phyloP scores from a whole-genome alignment of 257 asterid species.

The Solanum lycopersicoides region DNA sequence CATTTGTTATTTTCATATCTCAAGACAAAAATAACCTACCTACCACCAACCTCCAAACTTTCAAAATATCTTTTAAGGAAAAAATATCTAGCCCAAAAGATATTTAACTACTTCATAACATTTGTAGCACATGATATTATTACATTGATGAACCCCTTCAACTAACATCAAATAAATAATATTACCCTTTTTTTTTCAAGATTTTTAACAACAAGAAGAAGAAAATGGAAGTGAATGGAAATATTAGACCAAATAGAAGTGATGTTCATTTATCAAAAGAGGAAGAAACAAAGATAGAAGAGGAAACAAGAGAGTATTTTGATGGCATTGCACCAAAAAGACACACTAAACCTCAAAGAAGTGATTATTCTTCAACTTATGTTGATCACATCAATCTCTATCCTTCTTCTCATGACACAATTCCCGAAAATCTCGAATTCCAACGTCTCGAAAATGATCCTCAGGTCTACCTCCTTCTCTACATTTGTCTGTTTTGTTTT shows the following conservation, averaged over 20 bases:
- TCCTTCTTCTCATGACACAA: constrained; percentile 12
- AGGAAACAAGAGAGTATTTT: constrained; percentile 48
- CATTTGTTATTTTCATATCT: no score
- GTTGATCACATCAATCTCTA: constrained; percentile 6
- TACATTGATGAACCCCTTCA: background rate
- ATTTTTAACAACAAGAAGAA: background rate
- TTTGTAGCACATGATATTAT: background rate
- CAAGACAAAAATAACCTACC: background rate
- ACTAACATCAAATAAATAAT: background rate
- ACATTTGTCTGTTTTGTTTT: background rate
- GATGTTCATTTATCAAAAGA: constrained; percentile 54
- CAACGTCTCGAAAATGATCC: constrained; percentile 58
- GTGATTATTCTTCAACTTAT: constrained; percentile 60
- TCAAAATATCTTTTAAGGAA: background rate
- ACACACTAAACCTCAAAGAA: constrained; percentile 88
- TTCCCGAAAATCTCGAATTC: constrained; percentile 49
- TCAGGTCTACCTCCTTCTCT: constrained; percentile 25
- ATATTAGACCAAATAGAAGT: constrained; percentile 51
- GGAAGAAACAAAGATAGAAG: constrained; percentile 60
- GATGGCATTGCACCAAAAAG: constrained; percentile 73
- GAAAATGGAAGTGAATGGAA: background rate
- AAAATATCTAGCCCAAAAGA: background rate
- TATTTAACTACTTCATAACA: background rate
- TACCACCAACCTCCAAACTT: background rate
- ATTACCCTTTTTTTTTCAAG: background rate